Percentiles rank a stretch among this genome's conserved stretches.
Evolutionary conservation across 208 protist genomes (phyloP).

Genomic region (Endotrypanum monterogeii): DNA sequence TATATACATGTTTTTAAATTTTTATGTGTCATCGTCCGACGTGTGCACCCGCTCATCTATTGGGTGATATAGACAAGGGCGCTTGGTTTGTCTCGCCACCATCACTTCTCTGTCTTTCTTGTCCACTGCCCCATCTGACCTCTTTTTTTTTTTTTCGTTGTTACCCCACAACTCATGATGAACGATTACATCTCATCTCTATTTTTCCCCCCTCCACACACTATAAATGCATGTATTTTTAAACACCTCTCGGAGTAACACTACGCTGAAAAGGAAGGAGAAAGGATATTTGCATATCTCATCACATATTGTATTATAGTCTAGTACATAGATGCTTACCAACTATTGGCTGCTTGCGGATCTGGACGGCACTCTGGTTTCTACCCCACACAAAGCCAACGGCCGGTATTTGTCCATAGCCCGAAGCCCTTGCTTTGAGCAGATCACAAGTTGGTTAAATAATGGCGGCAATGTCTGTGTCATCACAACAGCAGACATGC

Average conservation of each 20-base stretch:
- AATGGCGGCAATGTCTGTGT: constrained; percentile 81
- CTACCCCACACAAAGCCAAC: constrained; percentile 85
- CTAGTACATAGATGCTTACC: constrained; percentile 38
- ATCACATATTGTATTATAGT: neutral
- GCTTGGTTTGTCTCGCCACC: neutral
- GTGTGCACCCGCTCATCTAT: neutral
- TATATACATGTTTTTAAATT: neutral
- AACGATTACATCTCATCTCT: too few species aligned
- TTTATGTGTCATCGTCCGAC: neutral
- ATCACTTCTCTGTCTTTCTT: too few species aligned
- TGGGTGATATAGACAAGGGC: neutral
- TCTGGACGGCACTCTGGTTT: constrained; percentile 83
- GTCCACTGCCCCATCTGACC: neutral
- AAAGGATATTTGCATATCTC: too few species aligned
- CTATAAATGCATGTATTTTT: too few species aligned
- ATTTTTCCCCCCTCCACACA: too few species aligned
- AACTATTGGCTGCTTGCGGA: constrained; percentile 80
- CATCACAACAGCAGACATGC: constrained; percentile 78
- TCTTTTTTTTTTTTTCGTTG: constrained; percentile 5
- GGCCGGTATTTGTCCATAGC: constrained; percentile 70
- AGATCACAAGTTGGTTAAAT: constrained; percentile 61
- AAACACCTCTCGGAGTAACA: too few species aligned
- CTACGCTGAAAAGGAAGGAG: too few species aligned
- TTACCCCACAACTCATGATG: neutral
- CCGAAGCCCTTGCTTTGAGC: constrained; percentile 59